These are phyloP conservation scores for Eimeria zaria DNA, from an alignment of 169 alveolate species.

Conservation along the genomic window DNA sequence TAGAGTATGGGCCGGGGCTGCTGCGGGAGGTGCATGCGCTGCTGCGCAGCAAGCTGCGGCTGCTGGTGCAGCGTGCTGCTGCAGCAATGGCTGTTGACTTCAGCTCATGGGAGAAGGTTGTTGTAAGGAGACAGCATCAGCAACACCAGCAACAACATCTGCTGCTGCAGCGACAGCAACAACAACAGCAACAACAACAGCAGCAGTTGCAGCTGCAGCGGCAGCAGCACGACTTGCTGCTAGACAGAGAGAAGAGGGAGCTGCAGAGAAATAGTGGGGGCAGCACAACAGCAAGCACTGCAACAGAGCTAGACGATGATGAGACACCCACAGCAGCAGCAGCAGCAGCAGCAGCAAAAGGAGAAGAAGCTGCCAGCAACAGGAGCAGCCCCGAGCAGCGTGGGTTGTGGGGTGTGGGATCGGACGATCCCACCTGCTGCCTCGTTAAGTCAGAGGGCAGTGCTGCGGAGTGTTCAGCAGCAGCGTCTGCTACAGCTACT, in stretches of 20 bases:
- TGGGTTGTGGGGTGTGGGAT: background rate
- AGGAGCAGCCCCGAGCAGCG: background rate
- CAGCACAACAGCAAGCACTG: slow-evolving; percentile 49
- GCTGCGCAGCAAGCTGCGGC: slow-evolving; percentile 69
- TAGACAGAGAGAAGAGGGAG: background rate
- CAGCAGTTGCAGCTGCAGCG: slow-evolving; percentile 21
- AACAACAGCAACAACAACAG: background rate
- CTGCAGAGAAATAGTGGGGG: slow-evolving; percentile 50
- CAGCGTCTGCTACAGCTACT: background rate
- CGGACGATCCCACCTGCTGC: slow-evolving; percentile 9
- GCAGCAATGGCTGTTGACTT: slow-evolving; percentile 46
- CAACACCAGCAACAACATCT: slow-evolving; percentile 23
- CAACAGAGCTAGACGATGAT: slow-evolving; percentile 36
- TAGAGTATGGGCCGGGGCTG: slow-evolving; percentile 78
- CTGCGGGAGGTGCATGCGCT: slow-evolving; percentile 47
- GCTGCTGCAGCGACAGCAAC: slow-evolving; percentile 12
- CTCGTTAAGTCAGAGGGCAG: background rate
- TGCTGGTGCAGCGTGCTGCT: slow-evolving; percentile 64
- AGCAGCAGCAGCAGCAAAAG: slow-evolving; percentile 15
- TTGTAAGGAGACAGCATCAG: slow-evolving; percentile 33
- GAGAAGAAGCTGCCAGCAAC: background rate
- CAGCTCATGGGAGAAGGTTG: slow-evolving; percentile 45
- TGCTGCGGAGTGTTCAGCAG: background rate
- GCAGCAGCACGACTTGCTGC: slow-evolving; percentile 46
- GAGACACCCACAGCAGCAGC: slow-evolving; percentile 6